Evolutionary conservation across 805 yeast genomes (phyloP), one percentile per base, ranked within the genome.

Genomic region (Yarrowia osloensis): DNA sequence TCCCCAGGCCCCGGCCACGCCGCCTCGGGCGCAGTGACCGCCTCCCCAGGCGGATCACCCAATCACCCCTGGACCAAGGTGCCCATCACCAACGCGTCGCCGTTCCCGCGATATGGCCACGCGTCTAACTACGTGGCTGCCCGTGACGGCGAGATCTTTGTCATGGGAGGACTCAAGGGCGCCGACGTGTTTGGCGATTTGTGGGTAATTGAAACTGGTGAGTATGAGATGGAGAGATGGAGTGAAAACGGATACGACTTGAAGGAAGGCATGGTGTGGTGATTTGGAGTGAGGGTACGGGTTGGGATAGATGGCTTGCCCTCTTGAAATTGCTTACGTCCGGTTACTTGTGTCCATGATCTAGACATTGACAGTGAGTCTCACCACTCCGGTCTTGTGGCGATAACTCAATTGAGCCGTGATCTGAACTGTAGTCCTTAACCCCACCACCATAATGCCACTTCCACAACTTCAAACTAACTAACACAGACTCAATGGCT

Each of bases 131-230:
- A 88, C 26, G 79, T 86, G 26, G 84, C 91, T 6, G 87, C 95
- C 15, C 92, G 91, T 33, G 88, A 88, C 67, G 91, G 91, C 66
- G 95, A 91, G 69, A 79, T 92, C 22, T 91, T 86, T 75, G 82
- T 95, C 24, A 93, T 95, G 91, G 99, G 99, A 47, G 99, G 99
- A 9, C 81, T 95, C 59, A 88, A 93, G 74, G 97, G 93, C 66
- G 90, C 91, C 67, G 88, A 94, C 21, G 97, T 94, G 6, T 91
- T 89, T 77, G 97, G 97, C 57, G 99, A 95, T 76, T 86, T 97
- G 70, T 95, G 99, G 99, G 87, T 89, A 68, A 81, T 94, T 67
- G 84, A 84, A 70, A 87, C 90, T 2, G 63, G 63, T 57, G 24
- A 57, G 63, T 57, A 54, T 21, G 26, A 31, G n/a, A 9, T 4